phyloP scores from a whole-genome alignment of 2,329 filamentous ascomycete genomes.

The Paecilomyces sp. region DNA sequence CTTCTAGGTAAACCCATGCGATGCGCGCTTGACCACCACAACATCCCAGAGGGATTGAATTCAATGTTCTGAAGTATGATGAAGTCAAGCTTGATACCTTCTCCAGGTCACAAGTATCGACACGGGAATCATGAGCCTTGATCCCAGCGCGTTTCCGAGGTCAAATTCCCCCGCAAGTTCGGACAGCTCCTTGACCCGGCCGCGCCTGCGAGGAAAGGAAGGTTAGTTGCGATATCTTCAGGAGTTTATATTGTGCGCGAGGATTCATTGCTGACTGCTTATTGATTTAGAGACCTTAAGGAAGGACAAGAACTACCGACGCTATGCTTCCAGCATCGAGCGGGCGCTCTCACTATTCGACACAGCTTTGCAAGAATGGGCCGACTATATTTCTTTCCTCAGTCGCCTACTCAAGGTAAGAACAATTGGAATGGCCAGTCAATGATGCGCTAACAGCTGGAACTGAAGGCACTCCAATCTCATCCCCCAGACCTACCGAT shows the following conservation, averaged over 20 bases:
- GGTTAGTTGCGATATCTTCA: slow-evolving; percentile 47
- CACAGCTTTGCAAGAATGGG: slow-evolving; percentile 93
- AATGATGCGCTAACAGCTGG: neutral
- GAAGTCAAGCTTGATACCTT: slow-evolving; percentile 15
- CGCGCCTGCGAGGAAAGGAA: slow-evolving; percentile 69
- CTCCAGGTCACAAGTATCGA: slow-evolving; percentile 16
- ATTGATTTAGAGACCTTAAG: slow-evolving; percentile 28
- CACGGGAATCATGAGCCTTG: slow-evolving; percentile 36
- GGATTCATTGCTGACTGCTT: neutral
- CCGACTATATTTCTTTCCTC: slow-evolving; percentile 96
- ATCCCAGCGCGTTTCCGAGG: slow-evolving; percentile 34
- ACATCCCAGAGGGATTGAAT: slow-evolving; percentile 1
- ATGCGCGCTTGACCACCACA: slow-evolving; percentile 7
- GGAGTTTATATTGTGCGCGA: neutral
- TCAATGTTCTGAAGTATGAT: slow-evolving; percentile 29
- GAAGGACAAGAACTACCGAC: slow-evolving; percentile 65
- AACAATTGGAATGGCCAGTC: neutral
- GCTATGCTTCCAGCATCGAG: slow-evolving; percentile 84
- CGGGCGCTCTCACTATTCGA: slow-evolving; percentile 85
- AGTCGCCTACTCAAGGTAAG: slow-evolving; percentile 79
- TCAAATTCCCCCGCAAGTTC: slow-evolving; percentile 70
- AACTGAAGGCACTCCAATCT: slow-evolving; percentile 70
- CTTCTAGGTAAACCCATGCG: slow-evolving; percentile 11
- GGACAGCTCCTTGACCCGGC: slow-evolving; percentile 71
- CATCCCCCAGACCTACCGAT: slow-evolving; percentile 64